Conservation (phyloP, 2,329 filamentous ascomycete genomes). For the Biscogniauxia mediterranea region DNA sequence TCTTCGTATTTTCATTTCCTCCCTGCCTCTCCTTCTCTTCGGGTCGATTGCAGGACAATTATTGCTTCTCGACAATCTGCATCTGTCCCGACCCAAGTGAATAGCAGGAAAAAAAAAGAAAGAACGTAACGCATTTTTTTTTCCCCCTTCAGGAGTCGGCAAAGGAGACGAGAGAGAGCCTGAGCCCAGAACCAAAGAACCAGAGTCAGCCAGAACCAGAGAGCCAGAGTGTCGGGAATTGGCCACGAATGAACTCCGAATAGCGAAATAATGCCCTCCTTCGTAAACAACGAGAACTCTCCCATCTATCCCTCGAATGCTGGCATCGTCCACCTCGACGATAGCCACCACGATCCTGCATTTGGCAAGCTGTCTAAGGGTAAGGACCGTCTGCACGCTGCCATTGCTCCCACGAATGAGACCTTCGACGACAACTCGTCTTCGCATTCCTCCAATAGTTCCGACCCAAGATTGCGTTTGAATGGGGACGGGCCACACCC, state of each 20-base stretch:
- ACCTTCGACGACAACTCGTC: conserved; percentile 55
- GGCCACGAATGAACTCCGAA: conserved; percentile 10
- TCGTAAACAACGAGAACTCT: conserved; percentile 44
- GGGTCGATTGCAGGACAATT: not conserved
- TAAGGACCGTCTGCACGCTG: conserved; percentile 34
- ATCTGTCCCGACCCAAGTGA: not conserved
- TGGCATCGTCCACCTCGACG: conserved; percentile 31
- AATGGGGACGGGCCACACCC: conserved; percentile 42
- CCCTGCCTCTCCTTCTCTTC: not conserved
- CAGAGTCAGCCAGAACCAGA: no score
- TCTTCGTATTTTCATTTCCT: conserved; percentile 6
- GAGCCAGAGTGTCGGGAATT: not conserved
- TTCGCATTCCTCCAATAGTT: conserved; percentile 51
- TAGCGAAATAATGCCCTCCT: conserved; percentile 50
- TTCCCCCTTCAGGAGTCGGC: no score
- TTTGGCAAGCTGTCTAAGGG: conserved; percentile 26
- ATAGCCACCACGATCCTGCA: conserved; percentile 29
- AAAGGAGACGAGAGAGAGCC: no score
- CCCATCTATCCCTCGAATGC: conserved; percentile 30
- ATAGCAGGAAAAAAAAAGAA: not conserved
- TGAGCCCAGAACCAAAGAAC: no score
- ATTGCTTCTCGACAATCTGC: not conserved
- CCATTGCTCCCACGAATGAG: conserved; percentile 42
- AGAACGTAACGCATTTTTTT: not conserved
- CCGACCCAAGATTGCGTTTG: conserved; percentile 43